phyloP scores from a whole-genome alignment of 2,329 filamentous ascomycete genomes.

The Aspergillus unguis region DNA sequence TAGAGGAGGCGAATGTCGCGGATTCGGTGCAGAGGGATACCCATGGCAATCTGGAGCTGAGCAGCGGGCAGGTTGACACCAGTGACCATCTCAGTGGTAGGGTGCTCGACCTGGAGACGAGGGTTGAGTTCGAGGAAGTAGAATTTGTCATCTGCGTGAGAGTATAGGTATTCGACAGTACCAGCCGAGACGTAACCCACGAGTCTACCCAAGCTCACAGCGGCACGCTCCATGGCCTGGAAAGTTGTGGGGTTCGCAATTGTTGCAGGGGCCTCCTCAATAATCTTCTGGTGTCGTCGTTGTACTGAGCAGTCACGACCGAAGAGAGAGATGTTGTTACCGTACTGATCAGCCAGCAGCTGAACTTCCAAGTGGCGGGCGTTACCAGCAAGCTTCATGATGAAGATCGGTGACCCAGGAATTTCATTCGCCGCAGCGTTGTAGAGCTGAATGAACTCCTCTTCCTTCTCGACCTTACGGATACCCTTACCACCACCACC shows the following conservation, averaged over 20 bases:
- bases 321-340: constrained; percentile 98
- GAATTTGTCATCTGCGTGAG: constrained; percentile 95
- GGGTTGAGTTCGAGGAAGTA: constrained; percentile 99
- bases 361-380: constrained; percentile 97
- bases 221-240: constrained; percentile 93
- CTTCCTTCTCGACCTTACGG: constrained; percentile 83
- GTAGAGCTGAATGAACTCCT: constrained; percentile 82
- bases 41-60: constrained; percentile 98
- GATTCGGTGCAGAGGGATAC: constrained; percentile 90
- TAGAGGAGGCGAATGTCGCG: constrained; percentile 95
- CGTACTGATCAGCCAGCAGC: constrained; percentile 95
- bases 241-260: constrained; percentile 88
- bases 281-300: constrained; percentile 98
- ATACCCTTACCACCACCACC: constrained; percentile 99
- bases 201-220: constrained; percentile 85
- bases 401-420: constrained; percentile 97
- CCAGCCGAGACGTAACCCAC: constrained; percentile 98
- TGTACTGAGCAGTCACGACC: constrained; percentile 98
- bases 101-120: constrained; percentile 98
- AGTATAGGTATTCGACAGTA: constrained; percentile 99
- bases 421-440: constrained; percentile 97
- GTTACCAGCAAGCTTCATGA: constrained; percentile 98
- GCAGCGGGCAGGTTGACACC: constrained; percentile 96
- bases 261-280: constrained; percentile 96
- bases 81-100: constrained; percentile 98